Evolutionary conservation across 345 rosid genomes (phyloP), one percentile per base, ranked within the genome.

Genomic region (Acer yangbiense): DNA sequence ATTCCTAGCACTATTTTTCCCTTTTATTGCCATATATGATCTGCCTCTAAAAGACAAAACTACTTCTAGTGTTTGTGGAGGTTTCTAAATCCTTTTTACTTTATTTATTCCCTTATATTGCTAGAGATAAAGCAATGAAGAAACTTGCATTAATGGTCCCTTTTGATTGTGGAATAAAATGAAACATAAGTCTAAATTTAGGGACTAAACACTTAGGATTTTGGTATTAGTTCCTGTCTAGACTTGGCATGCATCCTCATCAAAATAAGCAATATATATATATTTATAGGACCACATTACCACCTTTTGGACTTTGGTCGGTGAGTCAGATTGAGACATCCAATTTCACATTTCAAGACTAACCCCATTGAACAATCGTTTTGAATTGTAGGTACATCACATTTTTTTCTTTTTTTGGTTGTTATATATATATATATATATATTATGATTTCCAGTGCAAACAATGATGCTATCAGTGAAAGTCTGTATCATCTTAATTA

Each of bases 281-380:
- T 41, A 21, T 21, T 7, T 17, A 69, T 48, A 76, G 81, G 87
- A 76, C 86, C 85, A 84, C 85, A 77, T 77, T 20, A 44, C 9
- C 77, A 61, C 58, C 81, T 85, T 85, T 86, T 80, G 77, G 76
- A 63, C 70, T 69, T 80, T 78, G 88, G 93, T 81, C 86, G 89
- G 90, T 80, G 86, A 73, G 75, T 29, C 65, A 65, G 85, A 84
- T 85, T 80, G 85, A 76, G 87, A 86, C 83, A 63, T 57, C 69
- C 57, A 74, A 70, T 55, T 41, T 35, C 70, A 32, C 76, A 46
- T 58, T 76, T 66, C 67, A 61, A 73, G 73, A 61, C 69, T 67
- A 62, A 65, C 21, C 72, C 73, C 78, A 67, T 74, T 64, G 73
- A 81, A 83, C 80, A 13, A 62, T 43, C 39, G 71, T 63, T 77